Evolutionary conservation across 2,329 filamentous ascomycete genomes (phyloP).

Genomic region (Aureobasidium sp.): DNA sequence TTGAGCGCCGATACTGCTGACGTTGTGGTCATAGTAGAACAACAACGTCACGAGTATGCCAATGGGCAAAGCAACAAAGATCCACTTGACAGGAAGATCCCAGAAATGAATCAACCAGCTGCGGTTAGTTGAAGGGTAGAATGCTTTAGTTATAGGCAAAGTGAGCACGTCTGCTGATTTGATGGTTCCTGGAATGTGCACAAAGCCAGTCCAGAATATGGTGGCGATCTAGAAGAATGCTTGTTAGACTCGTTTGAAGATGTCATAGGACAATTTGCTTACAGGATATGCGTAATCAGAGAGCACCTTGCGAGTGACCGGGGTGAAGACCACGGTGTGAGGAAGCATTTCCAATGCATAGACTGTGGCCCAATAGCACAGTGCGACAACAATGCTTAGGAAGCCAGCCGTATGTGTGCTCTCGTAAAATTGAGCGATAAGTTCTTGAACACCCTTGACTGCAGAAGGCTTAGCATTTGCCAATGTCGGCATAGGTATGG

Average conservation of each 20-base stretch:
- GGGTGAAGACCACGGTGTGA: constrained; percentile 35
- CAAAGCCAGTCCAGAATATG: constrained; percentile 47
- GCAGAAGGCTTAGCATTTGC: not conserved
- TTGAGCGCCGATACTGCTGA: constrained; percentile 49
- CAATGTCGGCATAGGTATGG: too few species aligned
- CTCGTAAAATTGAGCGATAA: constrained; percentile 42
- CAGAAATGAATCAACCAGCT: constrained; percentile 46
- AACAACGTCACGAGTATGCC: constrained; percentile 45
- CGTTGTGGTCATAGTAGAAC: constrained; percentile 50
- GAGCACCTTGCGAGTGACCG: constrained; percentile 37
- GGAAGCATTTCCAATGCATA: constrained; percentile 44
- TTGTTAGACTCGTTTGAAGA: not conserved
- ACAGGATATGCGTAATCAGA: constrained; percentile 46
- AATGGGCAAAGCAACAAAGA: constrained; percentile 46
- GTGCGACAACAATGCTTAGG: constrained; percentile 41
- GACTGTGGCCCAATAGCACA: constrained; percentile 44
- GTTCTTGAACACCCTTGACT: constrained; percentile 50
- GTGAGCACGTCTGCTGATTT: constrained; percentile 32
- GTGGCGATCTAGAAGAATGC: constrained; percentile 34
- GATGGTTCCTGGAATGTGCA: constrained; percentile 42
- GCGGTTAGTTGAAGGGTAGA: constrained; percentile 38
- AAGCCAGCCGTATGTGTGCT: constrained; percentile 35
- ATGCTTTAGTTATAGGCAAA: constrained; percentile 37
- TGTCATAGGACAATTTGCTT: constrained; percentile 13
- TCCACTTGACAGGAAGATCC: constrained; percentile 43